Base-by-base conservation (phyloP, 2,329 filamentous ascomycete species). In the Aspergillus pseudoterreus region DNA sequence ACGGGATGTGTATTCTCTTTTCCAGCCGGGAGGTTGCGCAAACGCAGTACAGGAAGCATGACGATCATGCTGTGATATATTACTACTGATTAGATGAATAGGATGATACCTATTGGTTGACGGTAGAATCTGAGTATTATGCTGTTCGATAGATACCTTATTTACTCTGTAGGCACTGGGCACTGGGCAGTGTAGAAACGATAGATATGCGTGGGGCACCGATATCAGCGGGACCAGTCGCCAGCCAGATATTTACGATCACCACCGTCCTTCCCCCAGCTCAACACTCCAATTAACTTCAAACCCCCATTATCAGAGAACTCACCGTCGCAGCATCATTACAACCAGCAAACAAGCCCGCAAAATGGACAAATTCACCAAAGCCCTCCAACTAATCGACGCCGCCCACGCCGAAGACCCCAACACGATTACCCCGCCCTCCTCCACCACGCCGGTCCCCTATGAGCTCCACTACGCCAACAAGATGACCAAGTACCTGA, bases 401-500 rank as follows among this genome's bases (percentile, higher is more conserved):
- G 79, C 81, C 49, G 89, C 86, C 0, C 87, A 90, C 71, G 73
- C 82, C 50, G 71, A 80, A 57, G 87, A 91, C 67, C 86, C 87
- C 4, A 86, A 75, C 63, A 78, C 76, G 36, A 47, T 56, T 42
- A 53, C 45, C 51, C 12, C 47, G 43, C 45, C 38, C 21, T 11
- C 39, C 53, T 69, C 76, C 46, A 72, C 14, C 67, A 53, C 65
- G 69, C 32, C 61, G 71, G 62, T 84, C 1, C 87, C 89, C 1
- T 91, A 90, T 71, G 90, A 95, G 71, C 83, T 92, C 1, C 84
- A 90, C 74, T 95, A 95, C 67, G 88, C 90, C 6, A 78, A 80
- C 46, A 84, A 90, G 70, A 92, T 92, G 86, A 90, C 86, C 46
- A 72, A 75, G 30, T 94, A 88, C 78, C 84, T 95, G 30, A 66